Percentiles rank a stretch among this genome's conserved stretches.
Conservation (phyloP, 768 basidiomycete genomes). For the Tricholoma saponaceum region DNA sequence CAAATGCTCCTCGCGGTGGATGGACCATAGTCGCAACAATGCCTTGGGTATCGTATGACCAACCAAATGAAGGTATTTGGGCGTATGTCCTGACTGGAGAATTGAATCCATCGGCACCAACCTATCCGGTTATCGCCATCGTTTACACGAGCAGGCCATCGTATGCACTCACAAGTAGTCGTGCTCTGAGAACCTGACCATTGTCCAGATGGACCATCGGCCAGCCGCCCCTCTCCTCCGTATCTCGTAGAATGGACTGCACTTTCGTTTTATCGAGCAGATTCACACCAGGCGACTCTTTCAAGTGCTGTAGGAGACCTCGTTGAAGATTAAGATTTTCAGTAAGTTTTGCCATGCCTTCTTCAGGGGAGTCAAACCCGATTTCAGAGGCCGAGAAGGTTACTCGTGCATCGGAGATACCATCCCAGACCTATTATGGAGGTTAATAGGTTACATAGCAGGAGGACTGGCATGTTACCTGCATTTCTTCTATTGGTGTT, state of each 20-base stretch:
- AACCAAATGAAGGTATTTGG: constrained; percentile 82
- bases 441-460: neutral
- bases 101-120: constrained; percentile 94
- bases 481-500: constrained; percentile 77
- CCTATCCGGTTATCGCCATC: constrained; percentile 35
- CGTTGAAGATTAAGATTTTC: constrained; percentile 94
- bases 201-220: constrained; percentile 74
- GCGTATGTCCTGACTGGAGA: constrained; percentile 90
- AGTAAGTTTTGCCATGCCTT: constrained; percentile 75
- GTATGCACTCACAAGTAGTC: constrained; percentile 59
- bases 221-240: constrained; percentile 62
- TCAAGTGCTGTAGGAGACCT: constrained; percentile 67
- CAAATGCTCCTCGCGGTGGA: constrained; percentile 55
- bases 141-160: neutral
- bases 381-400: constrained; percentile 59
- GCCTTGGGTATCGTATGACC: constrained; percentile 86
- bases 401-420: constrained; percentile 76
- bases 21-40: constrained; percentile 88
- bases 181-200: constrained; percentile 58
- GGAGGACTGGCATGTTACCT: constrained; percentile 43
- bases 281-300: constrained; percentile 45
- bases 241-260: constrained; percentile 55
- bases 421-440: constrained; percentile 79
- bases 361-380: constrained; percentile 20
- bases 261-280: constrained; percentile 77